These are phyloP conservation scores for Chrysanthemum makinoi DNA, from an alignment of 129 eudicot genomes.

Conservation along the genomic window DNA sequence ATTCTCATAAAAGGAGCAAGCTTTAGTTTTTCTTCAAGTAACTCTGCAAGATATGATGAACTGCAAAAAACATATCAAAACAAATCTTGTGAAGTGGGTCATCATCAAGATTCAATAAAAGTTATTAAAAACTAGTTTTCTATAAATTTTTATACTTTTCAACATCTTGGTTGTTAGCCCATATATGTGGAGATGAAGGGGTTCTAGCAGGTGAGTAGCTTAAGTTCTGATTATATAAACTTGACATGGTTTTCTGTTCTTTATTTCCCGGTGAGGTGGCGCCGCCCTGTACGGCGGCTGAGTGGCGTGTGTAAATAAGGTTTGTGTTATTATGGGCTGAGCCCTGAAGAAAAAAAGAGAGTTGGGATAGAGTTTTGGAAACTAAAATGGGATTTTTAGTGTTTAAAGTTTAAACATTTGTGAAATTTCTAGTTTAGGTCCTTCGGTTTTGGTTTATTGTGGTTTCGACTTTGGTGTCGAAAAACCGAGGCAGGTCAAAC, in stretches of 20 bases:
- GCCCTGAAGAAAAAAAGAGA: constrained; percentile 31
- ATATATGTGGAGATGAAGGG: constrained; percentile 61
- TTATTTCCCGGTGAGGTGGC: constrained; percentile 2
- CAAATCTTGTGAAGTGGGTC: constrained; percentile 5
- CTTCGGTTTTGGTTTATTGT: constrained; percentile 1
- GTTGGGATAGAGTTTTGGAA: constrained; percentile 28
- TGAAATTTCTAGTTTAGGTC: constrained; percentile 10
- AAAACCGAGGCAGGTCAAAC: too few relatives aligned
- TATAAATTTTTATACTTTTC: constrained; percentile 48
- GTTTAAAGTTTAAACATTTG: constrained; percentile 21
- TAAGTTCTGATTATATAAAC: constrained; percentile 53
- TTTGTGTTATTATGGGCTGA: constrained; percentile 29
- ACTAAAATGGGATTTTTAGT: constrained; percentile 35
- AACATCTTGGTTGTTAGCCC: constrained; percentile 56
- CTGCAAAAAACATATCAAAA: constrained; percentile 27
- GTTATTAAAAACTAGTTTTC: too few relatives aligned
- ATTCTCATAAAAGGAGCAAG: constrained; percentile 35
- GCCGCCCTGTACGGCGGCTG: constrained; percentile 29
- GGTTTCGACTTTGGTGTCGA: too few relatives aligned
- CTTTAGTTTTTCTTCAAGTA: constrained; percentile 37
- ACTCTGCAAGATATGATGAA: constrained; percentile 30
- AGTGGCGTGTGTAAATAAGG: constrained; percentile 30
- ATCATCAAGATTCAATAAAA: constrained; percentile 3
- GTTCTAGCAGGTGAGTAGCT: constrained; percentile 79
- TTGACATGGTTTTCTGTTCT: constrained; percentile 51